Percentiles rank a stretch among this genome's conserved stretches.
These are phyloP conservation scores for Candida chauliodis DNA, from an alignment of 805 yeast genomes.

Conservation along the genomic window DNA sequence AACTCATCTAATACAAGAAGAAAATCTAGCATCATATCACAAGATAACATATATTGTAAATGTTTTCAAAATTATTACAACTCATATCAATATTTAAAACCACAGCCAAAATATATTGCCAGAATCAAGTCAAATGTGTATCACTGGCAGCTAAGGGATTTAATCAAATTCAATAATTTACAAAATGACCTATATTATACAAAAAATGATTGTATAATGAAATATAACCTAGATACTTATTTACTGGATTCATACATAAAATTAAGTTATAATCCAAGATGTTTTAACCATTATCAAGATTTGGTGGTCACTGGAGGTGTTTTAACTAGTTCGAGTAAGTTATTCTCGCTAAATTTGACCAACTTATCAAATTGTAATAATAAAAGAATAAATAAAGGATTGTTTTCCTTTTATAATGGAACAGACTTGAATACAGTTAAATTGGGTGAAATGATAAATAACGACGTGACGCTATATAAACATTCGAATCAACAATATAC, in stretches of 20 bases:
- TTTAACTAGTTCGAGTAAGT: slow-evolving; percentile 36
- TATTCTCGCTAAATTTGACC: slow-evolving; percentile 22
- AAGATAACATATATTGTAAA: slow-evolving; percentile 12
- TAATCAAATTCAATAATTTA: slow-evolving; percentile 49
- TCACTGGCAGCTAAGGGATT: slow-evolving; percentile 83
- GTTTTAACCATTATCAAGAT: slow-evolving; percentile 54
- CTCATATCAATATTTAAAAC: slow-evolving; percentile 32
- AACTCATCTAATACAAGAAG: too few species aligned
- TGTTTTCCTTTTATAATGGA: slow-evolving; percentile 55
- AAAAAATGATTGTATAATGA: slow-evolving; percentile 48
- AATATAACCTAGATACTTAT: slow-evolving; percentile 33
- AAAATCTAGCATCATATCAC: background rate
- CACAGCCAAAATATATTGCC: slow-evolving; percentile 34
- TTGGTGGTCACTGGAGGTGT: slow-evolving; percentile 52
- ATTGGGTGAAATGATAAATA: slow-evolving; percentile 80
- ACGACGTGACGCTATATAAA: slow-evolving; percentile 60
- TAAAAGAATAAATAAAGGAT: slow-evolving; percentile 53
- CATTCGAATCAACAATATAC: slow-evolving; percentile 36
- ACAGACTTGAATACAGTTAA: slow-evolving; percentile 46
- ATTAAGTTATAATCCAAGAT: slow-evolving; percentile 66
- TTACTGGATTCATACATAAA: slow-evolving; percentile 37
- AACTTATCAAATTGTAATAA: slow-evolving; percentile 13
- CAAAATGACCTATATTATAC: slow-evolving; percentile 56
- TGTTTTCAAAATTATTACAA: slow-evolving; percentile 45
- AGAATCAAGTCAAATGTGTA: slow-evolving; percentile 31